Percentiles rank a stretch among this genome's conserved stretches.
phyloP scores from a whole-genome alignment of 2,329 filamentous ascomycete genomes.

The Cryphonectria carpinicola region DNA sequence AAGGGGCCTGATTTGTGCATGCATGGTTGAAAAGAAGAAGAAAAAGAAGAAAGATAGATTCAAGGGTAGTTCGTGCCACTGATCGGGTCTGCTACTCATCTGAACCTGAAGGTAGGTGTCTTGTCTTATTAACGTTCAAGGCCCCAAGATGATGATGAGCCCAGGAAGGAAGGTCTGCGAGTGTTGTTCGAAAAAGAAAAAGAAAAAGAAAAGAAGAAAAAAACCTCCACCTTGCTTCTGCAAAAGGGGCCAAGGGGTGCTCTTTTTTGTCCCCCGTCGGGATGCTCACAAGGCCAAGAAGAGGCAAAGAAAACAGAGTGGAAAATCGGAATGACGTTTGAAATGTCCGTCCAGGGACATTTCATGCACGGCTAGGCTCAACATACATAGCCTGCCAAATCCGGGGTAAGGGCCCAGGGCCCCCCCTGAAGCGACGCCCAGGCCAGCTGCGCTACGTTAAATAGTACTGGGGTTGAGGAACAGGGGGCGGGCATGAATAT shows the following conservation, averaged over 20 bases:
- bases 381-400: too few species aligned
- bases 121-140: too few species aligned
- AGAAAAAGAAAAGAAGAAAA: too few species aligned
- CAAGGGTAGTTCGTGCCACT: not conserved
- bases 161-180: too few species aligned
- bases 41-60: not conserved
- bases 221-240: not conserved
- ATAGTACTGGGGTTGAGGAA: not conserved
- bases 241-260: not conserved
- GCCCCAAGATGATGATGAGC: too few species aligned
- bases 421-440: not conserved
- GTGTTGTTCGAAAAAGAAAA: too few species aligned
- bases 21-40: not conserved
- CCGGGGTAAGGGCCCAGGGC: slow-evolving; percentile 13
- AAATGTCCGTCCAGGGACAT: not conserved
- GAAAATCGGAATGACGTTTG: not conserved
- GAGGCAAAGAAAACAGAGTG: not conserved
- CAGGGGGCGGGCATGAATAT: not conserved
- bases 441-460: not conserved
- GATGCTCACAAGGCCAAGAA: not conserved
- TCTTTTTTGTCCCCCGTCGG: too few species aligned
- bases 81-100: not conserved
- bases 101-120: not conserved
- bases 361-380: too few species aligned
- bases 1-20: not conserved